Evolutionary conservation across 805 yeast genomes (phyloP).

Genomic region (Candida berthetii): DNA sequence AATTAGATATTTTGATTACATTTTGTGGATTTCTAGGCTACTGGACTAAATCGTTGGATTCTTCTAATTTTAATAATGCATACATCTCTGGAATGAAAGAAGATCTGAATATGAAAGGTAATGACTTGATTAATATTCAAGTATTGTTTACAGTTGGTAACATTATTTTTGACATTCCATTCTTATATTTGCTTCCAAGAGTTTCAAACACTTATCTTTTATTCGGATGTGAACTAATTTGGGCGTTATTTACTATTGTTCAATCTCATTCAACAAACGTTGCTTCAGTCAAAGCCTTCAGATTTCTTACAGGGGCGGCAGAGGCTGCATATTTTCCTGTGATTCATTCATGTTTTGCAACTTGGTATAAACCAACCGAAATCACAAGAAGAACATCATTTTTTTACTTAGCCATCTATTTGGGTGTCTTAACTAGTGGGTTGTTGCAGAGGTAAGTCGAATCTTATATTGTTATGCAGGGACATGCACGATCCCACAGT

Average conservation of each 20-base stretch:
- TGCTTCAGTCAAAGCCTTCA: slow-evolving; percentile 47
- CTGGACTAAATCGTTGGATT: slow-evolving; percentile 64
- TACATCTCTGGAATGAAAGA: slow-evolving; percentile 59
- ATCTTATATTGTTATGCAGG: too few species aligned
- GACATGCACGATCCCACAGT: too few species aligned
- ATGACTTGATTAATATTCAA: slow-evolving; percentile 57
- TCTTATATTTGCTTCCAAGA: slow-evolving; percentile 52
- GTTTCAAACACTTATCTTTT: slow-evolving; percentile 41
- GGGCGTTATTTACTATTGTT: slow-evolving; percentile 62
- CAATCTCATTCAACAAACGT: slow-evolving; percentile 43
- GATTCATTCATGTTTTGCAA: slow-evolving; percentile 49
- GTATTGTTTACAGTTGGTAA: slow-evolving; percentile 55
- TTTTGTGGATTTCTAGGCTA: slow-evolving; percentile 51
- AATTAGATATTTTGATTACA: slow-evolving; percentile 47
- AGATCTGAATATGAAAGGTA: slow-evolving; percentile 51
- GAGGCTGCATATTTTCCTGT: slow-evolving; percentile 64
- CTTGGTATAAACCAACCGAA: slow-evolving; percentile 57
- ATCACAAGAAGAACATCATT: slow-evolving; percentile 54
- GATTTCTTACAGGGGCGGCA: slow-evolving; percentile 61
- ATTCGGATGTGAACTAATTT: slow-evolving; percentile 51
- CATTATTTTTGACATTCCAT: slow-evolving; percentile 59
- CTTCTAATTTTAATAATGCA: slow-evolving; percentile 54
- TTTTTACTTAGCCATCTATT: slow-evolving; percentile 45
- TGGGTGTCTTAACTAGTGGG: slow-evolving; percentile 49
- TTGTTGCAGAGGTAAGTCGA: slow-evolving; percentile 32